A percentile compares a stretch with the other conserved stretches of the same genome.
Evolutionary conservation across 306 rosid genomes (phyloP).

Genomic region (Canavalia ensiformis): DNA sequence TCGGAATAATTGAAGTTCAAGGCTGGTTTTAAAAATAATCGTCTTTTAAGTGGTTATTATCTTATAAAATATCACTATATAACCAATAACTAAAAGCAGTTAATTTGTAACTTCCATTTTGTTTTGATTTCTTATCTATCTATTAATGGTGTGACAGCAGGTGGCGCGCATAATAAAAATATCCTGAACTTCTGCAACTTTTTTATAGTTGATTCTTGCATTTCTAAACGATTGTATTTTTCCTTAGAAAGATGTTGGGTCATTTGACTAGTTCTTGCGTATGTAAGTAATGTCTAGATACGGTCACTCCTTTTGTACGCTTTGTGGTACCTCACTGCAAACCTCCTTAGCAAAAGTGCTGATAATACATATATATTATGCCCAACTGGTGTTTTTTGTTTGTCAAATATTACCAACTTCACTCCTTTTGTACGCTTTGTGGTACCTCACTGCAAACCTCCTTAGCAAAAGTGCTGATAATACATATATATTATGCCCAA

Average conservation of each 20-base stretch:
- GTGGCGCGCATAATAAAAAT: not conserved
- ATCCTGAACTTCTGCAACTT: not conserved
- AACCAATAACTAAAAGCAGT: not conserved
- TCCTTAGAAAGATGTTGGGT: too few species aligned
- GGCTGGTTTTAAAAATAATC: not conserved
- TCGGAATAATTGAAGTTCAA: slow-evolving; percentile 3
- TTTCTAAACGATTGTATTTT: not conserved
- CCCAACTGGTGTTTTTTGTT: too few species aligned
- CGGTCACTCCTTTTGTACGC: not conserved
- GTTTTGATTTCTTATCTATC: not conserved
- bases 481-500: too few species aligned
- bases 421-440: not conserved
- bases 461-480: not conserved
- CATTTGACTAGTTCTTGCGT: not conserved
- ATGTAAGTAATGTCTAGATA: not conserved
- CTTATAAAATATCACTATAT: not conserved
- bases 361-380: too few species aligned
- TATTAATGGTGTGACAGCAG: not conserved
- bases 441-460: not conserved
- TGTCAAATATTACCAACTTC: too few species aligned
- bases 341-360: not conserved
- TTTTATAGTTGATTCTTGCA: not conserved
- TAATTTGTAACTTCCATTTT: not conserved
- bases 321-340: not conserved
- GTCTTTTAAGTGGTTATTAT: not conserved